phyloP scores from a whole-genome alignment of 2,329 filamentous ascomycete species.

The Colletotrichum truncatum region DNA sequence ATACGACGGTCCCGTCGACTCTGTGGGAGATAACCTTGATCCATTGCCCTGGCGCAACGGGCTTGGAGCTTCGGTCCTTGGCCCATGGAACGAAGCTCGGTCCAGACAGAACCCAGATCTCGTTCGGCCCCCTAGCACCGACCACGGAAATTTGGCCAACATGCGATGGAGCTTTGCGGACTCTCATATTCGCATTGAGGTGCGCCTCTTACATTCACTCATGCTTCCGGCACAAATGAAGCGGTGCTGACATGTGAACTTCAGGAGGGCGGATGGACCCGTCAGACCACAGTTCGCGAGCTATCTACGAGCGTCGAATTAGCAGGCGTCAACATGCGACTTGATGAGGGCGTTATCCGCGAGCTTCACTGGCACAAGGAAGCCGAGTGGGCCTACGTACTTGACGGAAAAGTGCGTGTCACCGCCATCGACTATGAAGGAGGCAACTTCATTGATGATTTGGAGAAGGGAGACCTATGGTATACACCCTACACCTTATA shows the following conservation, averaged over 20 bases:
- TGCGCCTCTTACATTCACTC: constrained; percentile 36
- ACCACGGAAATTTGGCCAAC: constrained; percentile 75
- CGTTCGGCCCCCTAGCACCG: constrained; percentile 76
- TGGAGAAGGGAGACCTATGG: constrained; percentile 79
- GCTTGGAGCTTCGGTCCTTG: constrained; percentile 72
- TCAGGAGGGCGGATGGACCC: constrained; percentile 79
- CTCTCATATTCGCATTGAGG: constrained; percentile 71
- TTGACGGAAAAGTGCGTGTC: constrained; percentile 75
- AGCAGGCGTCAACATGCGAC: constrained; percentile 82
- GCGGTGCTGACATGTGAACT: neutral
- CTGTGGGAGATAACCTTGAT: constrained; percentile 65
- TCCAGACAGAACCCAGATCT: constrained; percentile 77
- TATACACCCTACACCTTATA: neutral
- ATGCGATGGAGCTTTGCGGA: constrained; percentile 78
- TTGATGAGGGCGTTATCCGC: constrained; percentile 76
- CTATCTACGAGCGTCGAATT: constrained; percentile 74
- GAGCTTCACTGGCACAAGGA: constrained; percentile 86
- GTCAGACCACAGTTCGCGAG: constrained; percentile 75
- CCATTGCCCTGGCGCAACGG: constrained; percentile 74
- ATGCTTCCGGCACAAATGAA: neutral
- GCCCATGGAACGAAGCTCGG: constrained; percentile 75
- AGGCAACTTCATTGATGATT: constrained; percentile 79
- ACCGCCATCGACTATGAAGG: constrained; percentile 80
- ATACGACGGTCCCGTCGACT: constrained; percentile 69
- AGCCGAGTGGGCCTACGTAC: constrained; percentile 80